A percentile compares a stretch with the other conserved stretches of the same genome.
These are phyloP conservation scores for Echium plantagineum DNA, from an alignment of 257 asterid species.

Conservation along the genomic window DNA sequence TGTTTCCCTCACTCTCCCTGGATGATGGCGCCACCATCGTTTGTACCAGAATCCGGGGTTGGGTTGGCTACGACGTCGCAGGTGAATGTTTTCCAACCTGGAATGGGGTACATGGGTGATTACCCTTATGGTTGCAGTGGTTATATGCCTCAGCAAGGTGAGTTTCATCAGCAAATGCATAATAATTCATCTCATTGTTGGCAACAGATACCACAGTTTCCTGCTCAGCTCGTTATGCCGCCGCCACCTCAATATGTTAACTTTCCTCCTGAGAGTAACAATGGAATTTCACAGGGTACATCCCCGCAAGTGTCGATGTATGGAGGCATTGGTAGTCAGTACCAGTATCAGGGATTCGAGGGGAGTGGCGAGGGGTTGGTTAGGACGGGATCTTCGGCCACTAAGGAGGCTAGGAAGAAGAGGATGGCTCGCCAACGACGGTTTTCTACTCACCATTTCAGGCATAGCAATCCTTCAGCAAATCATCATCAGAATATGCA, in stretches of 20 bases:
- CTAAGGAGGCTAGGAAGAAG: slow-evolving; percentile 88
- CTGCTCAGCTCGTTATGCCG: slow-evolving; percentile 20
- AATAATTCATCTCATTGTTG: slow-evolving; percentile 21
- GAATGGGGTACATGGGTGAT: slow-evolving; percentile 17
- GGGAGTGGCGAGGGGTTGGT: slow-evolving; percentile 37
- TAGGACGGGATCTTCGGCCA: slow-evolving; percentile 52
- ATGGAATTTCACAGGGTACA: not conserved
- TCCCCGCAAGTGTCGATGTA: slow-evolving; percentile 22
- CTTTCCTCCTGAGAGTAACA: slow-evolving; percentile 16
- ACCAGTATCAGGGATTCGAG: slow-evolving; percentile 34
- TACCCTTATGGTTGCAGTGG: slow-evolving; percentile 33
- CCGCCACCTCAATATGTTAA: slow-evolving; percentile 30
- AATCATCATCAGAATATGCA: slow-evolving; percentile 7
- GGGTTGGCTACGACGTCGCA: not conserved
- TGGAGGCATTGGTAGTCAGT: slow-evolving; percentile 12
- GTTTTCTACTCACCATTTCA: slow-evolving; percentile 33
- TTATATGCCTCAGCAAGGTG: slow-evolving; percentile 15
- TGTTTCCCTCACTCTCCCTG: slow-evolving; percentile 24
- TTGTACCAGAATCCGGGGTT: not conserved
- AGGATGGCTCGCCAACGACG: slow-evolving; percentile 84
- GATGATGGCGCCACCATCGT: slow-evolving; percentile 17
- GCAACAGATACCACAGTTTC: slow-evolving; percentile 23
- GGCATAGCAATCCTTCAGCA: slow-evolving; percentile 14
- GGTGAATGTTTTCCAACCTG: slow-evolving; percentile 6
- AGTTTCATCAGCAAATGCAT: slow-evolving; percentile 36